Percentiles rank a stretch among this genome's conserved stretches.
phyloP scores from a whole-genome alignment of 2,329 filamentous ascomycete genomes.

The Acrodontium crateriforme region DNA sequence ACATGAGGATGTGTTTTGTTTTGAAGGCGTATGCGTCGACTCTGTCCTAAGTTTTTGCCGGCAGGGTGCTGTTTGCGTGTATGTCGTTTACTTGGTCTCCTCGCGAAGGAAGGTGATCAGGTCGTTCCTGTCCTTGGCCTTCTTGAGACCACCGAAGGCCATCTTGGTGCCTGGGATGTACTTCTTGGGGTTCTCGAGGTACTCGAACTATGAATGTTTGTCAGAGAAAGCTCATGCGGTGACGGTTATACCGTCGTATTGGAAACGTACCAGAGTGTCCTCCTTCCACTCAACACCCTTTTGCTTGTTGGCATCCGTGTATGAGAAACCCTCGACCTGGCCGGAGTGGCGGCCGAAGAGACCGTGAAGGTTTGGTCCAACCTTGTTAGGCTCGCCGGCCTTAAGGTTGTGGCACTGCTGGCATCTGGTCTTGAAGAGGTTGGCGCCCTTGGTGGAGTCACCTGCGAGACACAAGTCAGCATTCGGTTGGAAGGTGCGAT shows the following conservation, averaged over 20 bases:
- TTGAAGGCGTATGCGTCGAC: no score
- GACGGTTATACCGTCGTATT: background rate
- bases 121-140: conserved; percentile 98
- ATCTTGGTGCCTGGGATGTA: conserved; percentile 99
- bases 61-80: no score
- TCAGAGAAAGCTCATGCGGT: conserved; percentile 4
- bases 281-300: conserved; percentile 87
- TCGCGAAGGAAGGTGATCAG: conserved; percentile 73
- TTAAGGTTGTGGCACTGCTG: conserved; percentile 97
- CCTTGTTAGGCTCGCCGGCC: conserved; percentile 85
- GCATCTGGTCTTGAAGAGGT: conserved; percentile 98
- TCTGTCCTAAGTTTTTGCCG: no score
- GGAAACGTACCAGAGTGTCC: conserved; percentile 57
- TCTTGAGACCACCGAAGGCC: conserved; percentile 99
- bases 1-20: no score
- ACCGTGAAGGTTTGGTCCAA: conserved; percentile 91
- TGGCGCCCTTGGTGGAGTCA: conserved; percentile 91
- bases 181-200: conserved; percentile 99
- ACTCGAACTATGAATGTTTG: conserved; percentile 54
- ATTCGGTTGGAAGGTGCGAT: background rate
- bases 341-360: conserved; percentile 95
- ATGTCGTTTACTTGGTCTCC: conserved; percentile 54
- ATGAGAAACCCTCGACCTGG: conserved; percentile 80
- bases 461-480: conserved; percentile 38
- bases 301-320: conserved; percentile 99